Evolutionary conservation across 805 yeast species (phyloP).

Genomic region (Spathaspora sp.): DNA sequence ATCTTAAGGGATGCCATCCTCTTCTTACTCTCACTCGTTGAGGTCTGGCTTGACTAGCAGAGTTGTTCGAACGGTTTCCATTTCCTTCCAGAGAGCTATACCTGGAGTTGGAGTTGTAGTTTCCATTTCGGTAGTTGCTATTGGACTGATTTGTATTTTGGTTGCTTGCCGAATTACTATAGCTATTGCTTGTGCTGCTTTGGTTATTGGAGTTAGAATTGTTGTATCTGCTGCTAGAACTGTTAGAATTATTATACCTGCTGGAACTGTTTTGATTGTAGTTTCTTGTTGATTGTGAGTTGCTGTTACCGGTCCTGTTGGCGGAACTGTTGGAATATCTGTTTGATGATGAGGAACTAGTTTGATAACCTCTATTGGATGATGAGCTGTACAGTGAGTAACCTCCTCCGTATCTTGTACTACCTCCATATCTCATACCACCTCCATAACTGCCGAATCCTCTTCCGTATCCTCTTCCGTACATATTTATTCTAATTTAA

Average conservation of each 20-base stretch:
- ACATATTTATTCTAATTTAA: neutral
- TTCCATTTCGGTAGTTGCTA: neutral
- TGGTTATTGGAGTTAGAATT: neutral
- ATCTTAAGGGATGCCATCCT: slow-evolving; percentile 1
- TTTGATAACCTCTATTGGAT: neutral
- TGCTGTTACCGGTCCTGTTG: neutral
- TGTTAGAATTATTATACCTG: neutral
- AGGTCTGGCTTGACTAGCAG: neutral
- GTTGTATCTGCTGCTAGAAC: neutral
- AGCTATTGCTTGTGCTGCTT: neutral
- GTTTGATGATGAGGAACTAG: neutral
- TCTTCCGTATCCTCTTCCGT: slow-evolving; percentile 1
- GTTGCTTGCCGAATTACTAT: neutral
- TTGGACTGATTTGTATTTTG: neutral
- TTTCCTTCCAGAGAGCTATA: neutral
- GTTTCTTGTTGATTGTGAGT: neutral
- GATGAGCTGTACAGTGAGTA: neutral
- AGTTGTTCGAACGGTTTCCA: neutral
- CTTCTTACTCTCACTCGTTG: slow-evolving; percentile 5
- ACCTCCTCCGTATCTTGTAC: neutral
- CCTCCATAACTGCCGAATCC: slow-evolving; percentile 3
- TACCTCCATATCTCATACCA: slow-evolving; percentile 2
- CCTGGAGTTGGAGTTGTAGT: slow-evolving; percentile 1
- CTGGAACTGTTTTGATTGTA: neutral
- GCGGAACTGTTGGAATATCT: neutral